Conservation (phyloP, 108 stramenopile genomes). For the Chaetoceros muelleri region DNA sequence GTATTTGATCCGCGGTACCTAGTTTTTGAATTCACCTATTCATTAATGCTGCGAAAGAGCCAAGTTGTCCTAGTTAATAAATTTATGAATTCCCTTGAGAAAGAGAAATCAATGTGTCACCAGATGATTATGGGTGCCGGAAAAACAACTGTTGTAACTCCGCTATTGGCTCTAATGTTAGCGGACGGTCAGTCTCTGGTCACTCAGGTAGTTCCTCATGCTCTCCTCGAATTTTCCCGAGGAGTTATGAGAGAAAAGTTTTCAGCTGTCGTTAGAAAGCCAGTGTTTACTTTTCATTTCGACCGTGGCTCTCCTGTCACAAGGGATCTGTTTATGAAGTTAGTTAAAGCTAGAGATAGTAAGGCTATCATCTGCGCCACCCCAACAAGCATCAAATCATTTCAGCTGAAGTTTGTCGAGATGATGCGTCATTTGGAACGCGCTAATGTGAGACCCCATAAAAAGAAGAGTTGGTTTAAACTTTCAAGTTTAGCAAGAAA, state of each 20-base stretch:
- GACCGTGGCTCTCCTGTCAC: slow-evolving; percentile 88
- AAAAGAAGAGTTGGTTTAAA: slow-evolving; percentile 61
- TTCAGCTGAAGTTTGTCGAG: slow-evolving; percentile 96
- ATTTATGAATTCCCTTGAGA: slow-evolving; percentile 64
- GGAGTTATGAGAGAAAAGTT: slow-evolving; percentile 96
- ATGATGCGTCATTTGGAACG: slow-evolving; percentile 90
- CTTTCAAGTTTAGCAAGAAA: slow-evolving; percentile 75
- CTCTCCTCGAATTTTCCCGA: slow-evolving; percentile 94
- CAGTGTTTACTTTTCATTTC: slow-evolving; percentile 96
- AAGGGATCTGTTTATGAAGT: slow-evolving; percentile 87
- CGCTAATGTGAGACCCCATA: slow-evolving; percentile 1
- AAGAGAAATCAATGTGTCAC: slow-evolving; percentile 85
- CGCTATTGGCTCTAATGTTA: slow-evolving; percentile 93
- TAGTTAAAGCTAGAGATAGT: slow-evolving; percentile 87
- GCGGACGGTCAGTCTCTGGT: slow-evolving; percentile 93
- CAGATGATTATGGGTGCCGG: slow-evolving; percentile 99
- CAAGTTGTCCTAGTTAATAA: slow-evolving; percentile 95
- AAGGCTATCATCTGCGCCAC: slow-evolving; percentile 94
- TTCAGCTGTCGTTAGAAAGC: slow-evolving; percentile 91
- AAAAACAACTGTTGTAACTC: slow-evolving; percentile 99
- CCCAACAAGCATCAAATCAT: slow-evolving; percentile 96
- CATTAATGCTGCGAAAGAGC: slow-evolving; percentile 87
- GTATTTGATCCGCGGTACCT: slow-evolving; percentile 93
- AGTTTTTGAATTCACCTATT: slow-evolving; percentile 96
- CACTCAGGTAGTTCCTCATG: slow-evolving; percentile 96